Evolutionary conservation across 441 rosid genomes (phyloP).

Genomic region (Erodium moschatum): DNA sequence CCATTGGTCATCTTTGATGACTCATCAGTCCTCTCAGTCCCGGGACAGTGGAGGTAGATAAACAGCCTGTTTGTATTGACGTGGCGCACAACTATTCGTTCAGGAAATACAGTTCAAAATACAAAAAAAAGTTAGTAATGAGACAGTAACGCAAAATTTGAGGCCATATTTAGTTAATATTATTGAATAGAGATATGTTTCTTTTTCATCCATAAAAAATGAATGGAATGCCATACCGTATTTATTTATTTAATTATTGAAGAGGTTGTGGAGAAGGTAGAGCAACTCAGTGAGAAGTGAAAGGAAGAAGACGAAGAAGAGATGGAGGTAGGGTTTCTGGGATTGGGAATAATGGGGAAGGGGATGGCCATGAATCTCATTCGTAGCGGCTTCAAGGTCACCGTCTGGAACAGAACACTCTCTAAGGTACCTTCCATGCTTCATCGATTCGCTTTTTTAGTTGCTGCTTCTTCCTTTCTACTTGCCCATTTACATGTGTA

Average conservation of each 20-base stretch:
- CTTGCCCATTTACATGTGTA: neutral
- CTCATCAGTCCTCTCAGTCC: constrained; percentile 15
- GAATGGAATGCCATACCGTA: too few relatives aligned
- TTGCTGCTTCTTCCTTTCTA: neutral
- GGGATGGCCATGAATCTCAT: constrained; percentile 84
- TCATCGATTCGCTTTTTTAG: too few relatives aligned
- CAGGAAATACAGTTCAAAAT: constrained; percentile 9
- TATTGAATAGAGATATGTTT: neutral
- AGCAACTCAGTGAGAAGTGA: too few relatives aligned
- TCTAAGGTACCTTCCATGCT: constrained; percentile 49
- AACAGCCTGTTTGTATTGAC: constrained; percentile 10
- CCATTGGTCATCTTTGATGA: neutral
- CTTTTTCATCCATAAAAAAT: too few relatives aligned
- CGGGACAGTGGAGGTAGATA: constrained; percentile 5
- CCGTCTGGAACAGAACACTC: constrained; percentile 89
- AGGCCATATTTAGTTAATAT: neutral
- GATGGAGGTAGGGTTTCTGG: constrained; percentile 92
- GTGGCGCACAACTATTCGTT: constrained; percentile 24
- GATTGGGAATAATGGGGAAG: constrained; percentile 93
- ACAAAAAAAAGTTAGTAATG: neutral
- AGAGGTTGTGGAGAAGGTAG: constrained; percentile 12
- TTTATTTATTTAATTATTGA: neutral
- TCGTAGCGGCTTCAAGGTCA: constrained; percentile 70
- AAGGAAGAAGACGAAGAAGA: constrained; percentile 15
- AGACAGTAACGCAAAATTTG: neutral